Percentiles rank a stretch among this genome's conserved stretches.
phyloP scores from a whole-genome alignment of 2,329 filamentous ascomycete species.

The Alternaria solani region DNA sequence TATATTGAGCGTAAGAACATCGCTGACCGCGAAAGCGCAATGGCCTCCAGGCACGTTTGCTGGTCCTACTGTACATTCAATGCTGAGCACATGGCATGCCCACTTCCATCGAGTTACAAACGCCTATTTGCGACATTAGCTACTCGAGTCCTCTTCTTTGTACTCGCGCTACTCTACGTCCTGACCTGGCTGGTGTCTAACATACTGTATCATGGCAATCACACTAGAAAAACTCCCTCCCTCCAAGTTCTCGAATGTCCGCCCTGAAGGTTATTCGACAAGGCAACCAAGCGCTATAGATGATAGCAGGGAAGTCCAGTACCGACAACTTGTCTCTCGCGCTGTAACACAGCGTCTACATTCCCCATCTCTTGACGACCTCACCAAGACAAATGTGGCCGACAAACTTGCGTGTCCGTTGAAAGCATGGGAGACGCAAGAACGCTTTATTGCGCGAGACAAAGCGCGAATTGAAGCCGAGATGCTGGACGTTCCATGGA shows the following conservation, averaged over 20 bases:
- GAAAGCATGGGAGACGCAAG: conserved; percentile 2
- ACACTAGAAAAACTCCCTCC: neutral
- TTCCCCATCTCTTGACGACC: conserved; percentile 8
- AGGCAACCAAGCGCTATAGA: neutral
- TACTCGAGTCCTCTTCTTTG: neutral
- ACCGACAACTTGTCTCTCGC: conserved; percentile 30
- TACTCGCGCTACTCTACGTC: neutral
- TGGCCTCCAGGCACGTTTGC: neutral
- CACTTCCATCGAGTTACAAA: conserved; percentile 4
- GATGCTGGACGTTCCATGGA: neutral
- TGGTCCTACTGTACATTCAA: conserved; percentile 2
- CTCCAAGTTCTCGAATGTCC: neutral
- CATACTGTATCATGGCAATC: neutral
- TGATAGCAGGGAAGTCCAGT: neutral
- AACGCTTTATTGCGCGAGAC: neutral
- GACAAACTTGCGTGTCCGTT: neutral
- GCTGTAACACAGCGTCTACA: conserved; percentile 27
- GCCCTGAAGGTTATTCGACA: neutral
- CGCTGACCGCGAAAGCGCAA: neutral
- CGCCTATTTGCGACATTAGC: neutral
- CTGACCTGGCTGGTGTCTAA: neutral
- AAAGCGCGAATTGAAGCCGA: neutral
- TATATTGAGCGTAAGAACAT: neutral
- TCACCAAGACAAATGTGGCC: neutral
- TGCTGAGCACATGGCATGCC: neutral